phyloP scores from a whole-genome alignment of 192 early-diverging fungal species.

The Coemansia pectinata region DNA sequence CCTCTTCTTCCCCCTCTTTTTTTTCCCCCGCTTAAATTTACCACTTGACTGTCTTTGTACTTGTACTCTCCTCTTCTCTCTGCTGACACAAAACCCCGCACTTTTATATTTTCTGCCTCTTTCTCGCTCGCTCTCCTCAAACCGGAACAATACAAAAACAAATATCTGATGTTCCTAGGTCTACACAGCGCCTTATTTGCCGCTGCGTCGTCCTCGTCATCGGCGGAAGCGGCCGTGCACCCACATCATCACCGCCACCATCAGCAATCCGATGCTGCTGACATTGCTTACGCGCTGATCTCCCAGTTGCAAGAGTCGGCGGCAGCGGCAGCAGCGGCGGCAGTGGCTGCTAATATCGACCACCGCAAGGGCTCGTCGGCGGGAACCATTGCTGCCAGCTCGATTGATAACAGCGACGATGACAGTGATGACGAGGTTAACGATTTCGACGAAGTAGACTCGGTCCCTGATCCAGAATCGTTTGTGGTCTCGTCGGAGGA shows the following conservation, averaged over 20 bases:
- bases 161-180: constrained; percentile 38
- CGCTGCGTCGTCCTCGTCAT: constrained; percentile 19
- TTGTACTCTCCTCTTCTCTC: constrained; percentile 3
- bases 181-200: constrained; percentile 49
- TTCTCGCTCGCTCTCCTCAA: not conserved
- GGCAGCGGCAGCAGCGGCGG: not conserved
- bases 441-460: constrained; percentile 45
- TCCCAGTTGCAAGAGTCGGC: constrained; percentile 27
- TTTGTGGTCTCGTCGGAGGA: constrained; percentile 52
- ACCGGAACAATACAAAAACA: not conserved
- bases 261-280: constrained; percentile 24
- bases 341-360: not conserved
- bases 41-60: constrained; percentile 3
- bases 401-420: constrained; percentile 18
- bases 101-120: not conserved
- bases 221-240: constrained; percentile 23
- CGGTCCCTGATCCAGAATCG: constrained; percentile 52
- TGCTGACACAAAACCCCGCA: not conserved
- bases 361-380: not conserved
- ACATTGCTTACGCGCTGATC: constrained; percentile 49
- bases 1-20: not conserved
- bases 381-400: constrained; percentile 9
- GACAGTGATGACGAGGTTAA: constrained; percentile 13
- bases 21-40: not conserved
- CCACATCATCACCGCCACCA: not conserved